Evolutionary conservation across 441 rosid genomes (phyloP).

Genomic region (Populus hybrid): DNA sequence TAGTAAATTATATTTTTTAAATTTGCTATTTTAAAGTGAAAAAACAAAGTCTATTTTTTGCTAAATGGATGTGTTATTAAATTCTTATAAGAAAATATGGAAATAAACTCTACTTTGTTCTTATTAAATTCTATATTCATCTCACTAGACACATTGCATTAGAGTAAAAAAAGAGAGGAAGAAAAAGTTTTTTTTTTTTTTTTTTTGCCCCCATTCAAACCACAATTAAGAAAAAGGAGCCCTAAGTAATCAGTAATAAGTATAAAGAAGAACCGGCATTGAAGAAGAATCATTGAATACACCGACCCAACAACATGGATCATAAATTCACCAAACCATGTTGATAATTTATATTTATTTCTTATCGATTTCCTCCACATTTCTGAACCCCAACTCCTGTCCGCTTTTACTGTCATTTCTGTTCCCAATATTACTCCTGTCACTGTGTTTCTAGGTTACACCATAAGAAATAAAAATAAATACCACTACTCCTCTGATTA

Average conservation of each 20-base stretch:
- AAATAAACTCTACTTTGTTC: no score
- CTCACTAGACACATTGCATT: no score
- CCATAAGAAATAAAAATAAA: neutral
- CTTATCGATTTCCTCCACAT: constrained; percentile 27
- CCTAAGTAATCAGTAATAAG: neutral
- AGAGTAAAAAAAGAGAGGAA: no score
- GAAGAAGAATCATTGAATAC: constrained; percentile 39
- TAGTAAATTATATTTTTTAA: no score
- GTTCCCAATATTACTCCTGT: constrained; percentile 7
- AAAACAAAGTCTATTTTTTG: no score
- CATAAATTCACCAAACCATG: constrained; percentile 36
- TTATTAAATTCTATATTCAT: no score
- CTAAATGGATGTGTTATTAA: no score
- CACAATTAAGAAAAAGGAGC: no score
- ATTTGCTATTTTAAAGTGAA: no score
- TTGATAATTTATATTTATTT: constrained; percentile 5
- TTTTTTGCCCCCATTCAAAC: no score
- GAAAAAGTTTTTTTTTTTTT: no score
- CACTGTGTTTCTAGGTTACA: constrained; percentile 9
- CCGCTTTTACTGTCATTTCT: constrained; percentile 23
- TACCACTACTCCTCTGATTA: neutral
- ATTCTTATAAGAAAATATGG: no score
- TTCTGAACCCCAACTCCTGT: constrained; percentile 36
- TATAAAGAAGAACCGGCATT: neutral
- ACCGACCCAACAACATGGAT: constrained; percentile 28